Evolutionary conservation across 2,329 filamentous ascomycete species (phyloP), one percentile per base, ranked within the genome.

Genomic region (Incumbomyces delicatus): DNA sequence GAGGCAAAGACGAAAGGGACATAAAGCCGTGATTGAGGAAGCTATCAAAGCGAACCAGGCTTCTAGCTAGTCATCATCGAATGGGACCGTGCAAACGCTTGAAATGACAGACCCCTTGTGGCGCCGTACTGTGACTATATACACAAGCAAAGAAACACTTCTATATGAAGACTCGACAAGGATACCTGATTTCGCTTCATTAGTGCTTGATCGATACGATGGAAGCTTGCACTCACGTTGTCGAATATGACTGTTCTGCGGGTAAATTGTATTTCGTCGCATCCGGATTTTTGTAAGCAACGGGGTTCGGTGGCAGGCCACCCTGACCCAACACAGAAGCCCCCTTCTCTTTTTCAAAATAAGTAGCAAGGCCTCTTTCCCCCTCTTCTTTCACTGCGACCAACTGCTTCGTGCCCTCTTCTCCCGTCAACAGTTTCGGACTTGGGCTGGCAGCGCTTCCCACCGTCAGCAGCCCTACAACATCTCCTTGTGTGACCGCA

Each of bases 291-390:
- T 66, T 65, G 65, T 81, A 68, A n/a, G 85, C 82, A 59, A 80
- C 81, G 13, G 90, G 92, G 60, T 85, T 69, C n/a, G 92, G 92
- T 48, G 92, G 92, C 66, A 98, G 66, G 1, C 90, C 89, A 58
- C 83, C 74, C 37, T 83, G 75, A 43, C 85, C 81, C 53, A 95
- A 65, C 47, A 89, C 78, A 58, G 73, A 67, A 32, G 64, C 68
- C 35, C 71, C 68, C 33, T 63, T 68, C 56, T 68, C 73, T 57
- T 68, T 70, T 58, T 80, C 76, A 50, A 95, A 83, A 52, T 80
- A 83, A 46, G 77, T 76, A 31, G 85, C 81, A 52, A 96, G 67
- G 0, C 85, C 83, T 57, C 79, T 79, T 64, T 83, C 73, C 29
- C 85, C 87, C 61, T 87, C 77, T 63, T 89, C 74, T 70, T 83